These are phyloP conservation scores for Canavalia gladiata DNA, from an alignment of 306 rosid genomes.

Conservation along the genomic window DNA sequence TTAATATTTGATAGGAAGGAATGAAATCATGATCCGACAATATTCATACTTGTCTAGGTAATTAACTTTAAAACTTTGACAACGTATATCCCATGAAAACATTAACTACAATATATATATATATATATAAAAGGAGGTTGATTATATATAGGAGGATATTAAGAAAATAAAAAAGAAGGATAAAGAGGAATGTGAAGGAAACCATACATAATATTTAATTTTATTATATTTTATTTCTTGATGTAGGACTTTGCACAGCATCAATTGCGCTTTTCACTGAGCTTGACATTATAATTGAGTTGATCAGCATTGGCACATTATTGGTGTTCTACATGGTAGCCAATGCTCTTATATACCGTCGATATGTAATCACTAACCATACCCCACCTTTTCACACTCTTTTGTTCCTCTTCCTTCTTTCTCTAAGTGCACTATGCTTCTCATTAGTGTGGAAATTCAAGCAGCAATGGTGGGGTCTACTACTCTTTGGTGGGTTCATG, in stretches of 20 bases:
- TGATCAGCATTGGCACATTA: conserved; percentile 82
- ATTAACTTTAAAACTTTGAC: background rate
- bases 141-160: background rate
- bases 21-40: background rate
- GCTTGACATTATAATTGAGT: conserved; percentile 71
- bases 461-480: conserved; percentile 74
- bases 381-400: conserved; percentile 64
- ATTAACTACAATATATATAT: too few species aligned
- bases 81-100: background rate
- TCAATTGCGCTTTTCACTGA: conserved; percentile 86
- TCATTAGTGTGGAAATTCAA: conserved; percentile 75
- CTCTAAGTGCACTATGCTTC: conserved; percentile 71
- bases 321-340: conserved; percentile 94
- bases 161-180: background rate
- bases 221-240: background rate
- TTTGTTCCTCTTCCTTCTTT: conserved; percentile 75
- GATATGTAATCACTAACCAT: conserved; percentile 66
- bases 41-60: background rate
- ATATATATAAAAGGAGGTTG: too few species aligned
- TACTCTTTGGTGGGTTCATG: conserved; percentile 60
- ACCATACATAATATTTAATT: background rate
- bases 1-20: background rate
- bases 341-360: conserved; percentile 80
- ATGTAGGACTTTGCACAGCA: conserved; percentile 87
- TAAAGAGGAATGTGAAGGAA: background rate